Conservation (phyloP, 441 rosid genomes). For the Syzygium malaccense region DNA sequence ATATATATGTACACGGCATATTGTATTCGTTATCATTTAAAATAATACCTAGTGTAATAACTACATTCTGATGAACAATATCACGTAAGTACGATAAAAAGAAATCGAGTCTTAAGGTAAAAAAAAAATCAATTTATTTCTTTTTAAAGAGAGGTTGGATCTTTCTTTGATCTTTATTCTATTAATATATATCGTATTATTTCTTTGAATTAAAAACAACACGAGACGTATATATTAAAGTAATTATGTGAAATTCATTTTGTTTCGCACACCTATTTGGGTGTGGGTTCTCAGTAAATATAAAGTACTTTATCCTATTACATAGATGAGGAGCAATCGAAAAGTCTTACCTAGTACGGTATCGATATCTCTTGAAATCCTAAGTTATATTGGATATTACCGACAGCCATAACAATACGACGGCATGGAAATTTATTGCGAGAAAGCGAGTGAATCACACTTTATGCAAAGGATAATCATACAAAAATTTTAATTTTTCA, state of each 20-base stretch:
- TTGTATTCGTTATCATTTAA: not conserved
- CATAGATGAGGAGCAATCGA: accelerated
- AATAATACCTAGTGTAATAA: not conserved
- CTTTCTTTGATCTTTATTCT: not conserved
- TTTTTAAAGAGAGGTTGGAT: not conserved
- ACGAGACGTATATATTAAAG: accelerated
- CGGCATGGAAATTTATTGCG: not conserved
- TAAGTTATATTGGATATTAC: not conserved
- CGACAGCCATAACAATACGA: too few relatives aligned
- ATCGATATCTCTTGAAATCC: not conserved
- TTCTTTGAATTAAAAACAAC: not conserved
- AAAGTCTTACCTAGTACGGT: accelerated
- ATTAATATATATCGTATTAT: not conserved
- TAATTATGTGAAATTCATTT: accelerated
- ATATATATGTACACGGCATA: not conserved
- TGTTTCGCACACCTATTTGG: not conserved
- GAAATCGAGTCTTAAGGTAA: not conserved
- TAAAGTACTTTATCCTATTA: not conserved
- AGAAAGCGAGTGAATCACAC: not conserved
- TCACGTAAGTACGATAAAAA: accelerated
- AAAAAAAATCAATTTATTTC: accelerated
- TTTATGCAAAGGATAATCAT: not conserved
- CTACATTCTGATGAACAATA: not conserved
- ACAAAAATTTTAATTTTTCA: too few relatives aligned
- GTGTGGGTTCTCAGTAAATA: not conserved